Conservation (phyloP, 1,284 basidiomycete species). For the Tranzscheliella williamsii region DNA sequence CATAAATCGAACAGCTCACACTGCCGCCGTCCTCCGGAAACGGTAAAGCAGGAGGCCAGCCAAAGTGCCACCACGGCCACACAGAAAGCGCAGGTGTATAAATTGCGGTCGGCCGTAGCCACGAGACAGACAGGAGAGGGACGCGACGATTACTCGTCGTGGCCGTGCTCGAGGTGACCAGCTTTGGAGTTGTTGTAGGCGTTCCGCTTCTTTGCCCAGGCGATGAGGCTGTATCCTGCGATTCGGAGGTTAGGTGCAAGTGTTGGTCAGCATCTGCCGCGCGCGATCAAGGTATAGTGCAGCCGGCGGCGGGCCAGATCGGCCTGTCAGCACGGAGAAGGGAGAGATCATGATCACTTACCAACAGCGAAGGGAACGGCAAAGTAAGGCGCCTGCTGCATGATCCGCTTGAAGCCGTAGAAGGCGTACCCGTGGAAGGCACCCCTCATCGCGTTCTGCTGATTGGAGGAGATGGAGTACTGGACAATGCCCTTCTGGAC, state of each 20-base stretch:
- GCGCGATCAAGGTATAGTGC: too few species aligned
- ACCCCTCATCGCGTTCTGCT: constrained; percentile 56
- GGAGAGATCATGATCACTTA: constrained; percentile 17
- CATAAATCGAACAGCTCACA: too few species aligned
- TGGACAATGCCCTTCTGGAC: constrained; percentile 52
- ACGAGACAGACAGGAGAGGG: not conserved
- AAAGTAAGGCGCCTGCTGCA: constrained; percentile 58
- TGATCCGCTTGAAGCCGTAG: constrained; percentile 58
- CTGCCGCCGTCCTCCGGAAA: too few species aligned
- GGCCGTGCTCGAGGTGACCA: constrained; percentile 48
- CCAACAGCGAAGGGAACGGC: constrained; percentile 53
- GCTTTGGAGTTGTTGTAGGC: constrained; percentile 60
- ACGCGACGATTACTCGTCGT: constrained; percentile 37
- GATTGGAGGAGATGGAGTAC: constrained; percentile 58
- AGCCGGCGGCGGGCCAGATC: too few species aligned
- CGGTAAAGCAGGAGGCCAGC: too few species aligned
- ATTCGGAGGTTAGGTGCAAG: too few species aligned
- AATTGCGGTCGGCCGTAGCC: too few species aligned
- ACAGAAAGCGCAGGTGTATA: too few species aligned
- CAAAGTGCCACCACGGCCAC: too few species aligned
- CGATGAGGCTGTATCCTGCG: constrained; percentile 54
- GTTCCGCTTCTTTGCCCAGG: constrained; percentile 56
- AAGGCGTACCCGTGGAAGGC: constrained; percentile 56
- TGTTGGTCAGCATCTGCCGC: too few species aligned
- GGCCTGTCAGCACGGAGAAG: not conserved